These are phyloP conservation scores for Agrocybe praecox DNA, from an alignment of 768 basidiomycete genomes.

Conservation along the genomic window DNA sequence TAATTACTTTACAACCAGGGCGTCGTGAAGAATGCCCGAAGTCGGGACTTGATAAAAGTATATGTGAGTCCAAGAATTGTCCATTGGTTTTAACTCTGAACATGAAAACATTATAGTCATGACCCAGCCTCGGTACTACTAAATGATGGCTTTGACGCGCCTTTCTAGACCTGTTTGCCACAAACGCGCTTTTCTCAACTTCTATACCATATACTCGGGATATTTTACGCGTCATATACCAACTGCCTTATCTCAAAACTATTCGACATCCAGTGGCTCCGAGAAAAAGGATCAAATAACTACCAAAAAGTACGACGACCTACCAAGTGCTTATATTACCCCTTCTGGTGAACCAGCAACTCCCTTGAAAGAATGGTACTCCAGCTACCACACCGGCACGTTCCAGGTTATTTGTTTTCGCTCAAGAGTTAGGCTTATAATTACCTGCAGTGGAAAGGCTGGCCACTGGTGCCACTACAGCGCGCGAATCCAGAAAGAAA, in stretches of 20 bases:
- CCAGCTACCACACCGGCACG: not conserved
- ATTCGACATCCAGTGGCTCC: not conserved
- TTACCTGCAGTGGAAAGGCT: too few species aligned
- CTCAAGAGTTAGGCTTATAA: too few species aligned
- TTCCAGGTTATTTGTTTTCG: not conserved
- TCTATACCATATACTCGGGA: not conserved
- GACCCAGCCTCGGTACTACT: too few species aligned
- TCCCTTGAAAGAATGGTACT: constrained; percentile 43
- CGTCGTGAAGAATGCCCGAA: too few species aligned
- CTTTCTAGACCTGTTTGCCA: constrained; percentile 3
- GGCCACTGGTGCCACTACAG: too few species aligned
- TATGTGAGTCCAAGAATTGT: too few species aligned
- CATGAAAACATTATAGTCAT: too few species aligned
- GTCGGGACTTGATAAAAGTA: too few species aligned
- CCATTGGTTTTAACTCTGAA: not conserved
- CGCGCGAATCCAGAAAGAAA: too few species aligned
- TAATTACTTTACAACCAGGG: not conserved
- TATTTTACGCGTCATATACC: constrained; percentile 3
- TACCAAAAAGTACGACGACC: constrained; percentile 55
- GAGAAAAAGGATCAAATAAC: constrained; percentile 13
- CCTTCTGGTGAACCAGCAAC: constrained; percentile 45
- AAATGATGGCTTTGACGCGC: constrained; percentile 20
- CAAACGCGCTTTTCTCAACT: constrained; percentile 26
- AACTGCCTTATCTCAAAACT: not conserved
- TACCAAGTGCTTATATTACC: constrained; percentile 50